Conservation (phyloP, 306 rosid genomes). For the Crotalaria pallida region DNA sequence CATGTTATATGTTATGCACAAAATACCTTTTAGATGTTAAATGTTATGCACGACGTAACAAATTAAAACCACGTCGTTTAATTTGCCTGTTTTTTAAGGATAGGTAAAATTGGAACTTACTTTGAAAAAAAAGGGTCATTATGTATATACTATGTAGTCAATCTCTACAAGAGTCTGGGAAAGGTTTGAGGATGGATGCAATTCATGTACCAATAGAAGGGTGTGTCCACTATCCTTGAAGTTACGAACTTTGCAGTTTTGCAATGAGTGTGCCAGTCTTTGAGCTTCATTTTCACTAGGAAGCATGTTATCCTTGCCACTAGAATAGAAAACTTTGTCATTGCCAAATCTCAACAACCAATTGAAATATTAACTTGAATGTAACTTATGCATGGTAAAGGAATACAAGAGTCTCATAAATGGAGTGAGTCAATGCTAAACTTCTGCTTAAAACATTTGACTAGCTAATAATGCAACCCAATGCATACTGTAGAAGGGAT, state of each 20-base stretch:
- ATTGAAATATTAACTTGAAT: no score
- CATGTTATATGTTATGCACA: neutral
- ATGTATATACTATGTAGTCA: neutral
- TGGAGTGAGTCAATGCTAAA: neutral
- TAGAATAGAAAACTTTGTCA: constrained; percentile 33
- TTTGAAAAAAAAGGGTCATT: neutral
- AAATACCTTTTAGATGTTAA: no score
- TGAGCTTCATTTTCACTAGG: constrained; percentile 84
- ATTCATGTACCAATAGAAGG: constrained; percentile 71
- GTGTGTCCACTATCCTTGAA: constrained; percentile 84
- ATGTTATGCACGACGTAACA: no score
- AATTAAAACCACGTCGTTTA: no score
- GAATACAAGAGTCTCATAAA: neutral
- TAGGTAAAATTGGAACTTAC: constrained; percentile 4
- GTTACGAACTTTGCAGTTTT: constrained; percentile 60
- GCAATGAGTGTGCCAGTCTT: constrained; percentile 49
- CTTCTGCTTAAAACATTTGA: neutral
- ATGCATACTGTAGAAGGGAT: neutral
- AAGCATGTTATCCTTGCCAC: constrained; percentile 90
- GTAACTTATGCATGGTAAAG: no score
- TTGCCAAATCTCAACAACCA: neutral
- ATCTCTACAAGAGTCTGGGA: neutral
- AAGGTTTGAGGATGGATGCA: neutral
- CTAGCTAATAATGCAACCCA: neutral
- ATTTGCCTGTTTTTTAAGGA: neutral